These are phyloP conservation scores for Salix exigua DNA, from an alignment of 345 rosid species.

Conservation along the genomic window DNA sequence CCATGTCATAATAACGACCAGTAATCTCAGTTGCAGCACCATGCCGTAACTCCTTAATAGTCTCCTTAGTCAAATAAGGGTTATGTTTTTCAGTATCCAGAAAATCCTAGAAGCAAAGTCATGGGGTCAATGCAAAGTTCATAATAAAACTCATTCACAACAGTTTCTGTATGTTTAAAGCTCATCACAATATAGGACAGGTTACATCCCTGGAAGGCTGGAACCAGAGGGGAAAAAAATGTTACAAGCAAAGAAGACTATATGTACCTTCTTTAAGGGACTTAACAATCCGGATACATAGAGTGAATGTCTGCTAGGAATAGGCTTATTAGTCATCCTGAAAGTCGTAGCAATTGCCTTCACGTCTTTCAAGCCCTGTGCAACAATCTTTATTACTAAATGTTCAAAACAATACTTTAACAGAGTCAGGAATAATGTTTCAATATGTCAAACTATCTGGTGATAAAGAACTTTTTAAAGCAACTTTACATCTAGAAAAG, in stretches of 20 bases:
- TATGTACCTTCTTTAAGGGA: constrained; percentile 60
- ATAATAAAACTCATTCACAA: not conserved
- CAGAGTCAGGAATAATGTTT: not conserved
- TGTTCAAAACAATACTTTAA: not conserved
- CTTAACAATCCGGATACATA: constrained; percentile 74
- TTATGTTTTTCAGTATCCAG: constrained; percentile 72
- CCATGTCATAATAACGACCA: constrained; percentile 67
- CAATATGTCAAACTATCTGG: not conserved
- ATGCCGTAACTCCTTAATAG: constrained; percentile 48
- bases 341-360: constrained; percentile 86
- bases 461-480: constrained; percentile 1
- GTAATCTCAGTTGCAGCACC: constrained; percentile 68
- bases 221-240: not conserved
- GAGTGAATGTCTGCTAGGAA: constrained; percentile 86
- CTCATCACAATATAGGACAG: not conserved
- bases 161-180: not conserved
- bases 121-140: not conserved
- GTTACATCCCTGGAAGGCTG: not conserved
- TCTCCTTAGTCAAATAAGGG: constrained; percentile 56
- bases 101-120: constrained; percentile 43
- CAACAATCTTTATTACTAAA: not conserved
- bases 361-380: constrained; percentile 76
- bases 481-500: not conserved
- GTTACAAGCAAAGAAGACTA: constrained; percentile 7
- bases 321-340: constrained; percentile 92